Base-by-base conservation (phyloP, 2,329 filamentous ascomycete genomes). In the Aspergillus jensenii region DNA sequence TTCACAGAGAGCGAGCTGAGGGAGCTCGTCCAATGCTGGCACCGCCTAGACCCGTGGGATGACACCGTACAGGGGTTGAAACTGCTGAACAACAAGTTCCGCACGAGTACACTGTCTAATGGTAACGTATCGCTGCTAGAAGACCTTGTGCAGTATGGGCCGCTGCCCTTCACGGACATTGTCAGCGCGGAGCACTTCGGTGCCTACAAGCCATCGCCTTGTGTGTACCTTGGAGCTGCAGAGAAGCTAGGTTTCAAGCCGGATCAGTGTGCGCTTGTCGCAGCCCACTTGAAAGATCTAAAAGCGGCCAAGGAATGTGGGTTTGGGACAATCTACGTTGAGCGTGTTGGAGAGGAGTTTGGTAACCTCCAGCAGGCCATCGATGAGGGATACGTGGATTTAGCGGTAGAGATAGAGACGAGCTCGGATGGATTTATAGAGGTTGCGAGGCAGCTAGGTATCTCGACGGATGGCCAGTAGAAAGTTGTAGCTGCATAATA, bases 291-390 rank as follows among this genome's bases (percentile, higher is more conserved):
- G 58, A 72, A 68, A 6, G 90, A 93, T 72, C 74, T 95, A 55
- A 77, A 84, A 59, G 88, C 82, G 0, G 90, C 90, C 4, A 85
- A 85, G 65, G 69, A 67, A 2, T 81, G 79, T 59, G 90, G 90
- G 0, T 76, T 92, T 59, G 80, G 82, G 65, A 90, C 89, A 0
- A 80, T 95, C 2, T 95, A 92, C 69, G 84, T 95, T 3, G 89
- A 90, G 75, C 79, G 90, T 58, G 71, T 74, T 3, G 64, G 72
- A 44, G 90, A 96, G 74, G 90, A 93, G 73, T 79, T 77, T 6
- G 88, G 84, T 5, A 74, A 83, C 23, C 76, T 83, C 25, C 76
- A 79, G 39, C 81, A 83, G 62, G 76, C 77, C 41, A 79, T 81
- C 52, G 79, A 82, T 19, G 84, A 81, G 57, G 80, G 75, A 1